Evolutionary conservation across 2,329 filamentous ascomycete genomes (phyloP).

Genomic region (Furcasterigmium sp.): DNA sequence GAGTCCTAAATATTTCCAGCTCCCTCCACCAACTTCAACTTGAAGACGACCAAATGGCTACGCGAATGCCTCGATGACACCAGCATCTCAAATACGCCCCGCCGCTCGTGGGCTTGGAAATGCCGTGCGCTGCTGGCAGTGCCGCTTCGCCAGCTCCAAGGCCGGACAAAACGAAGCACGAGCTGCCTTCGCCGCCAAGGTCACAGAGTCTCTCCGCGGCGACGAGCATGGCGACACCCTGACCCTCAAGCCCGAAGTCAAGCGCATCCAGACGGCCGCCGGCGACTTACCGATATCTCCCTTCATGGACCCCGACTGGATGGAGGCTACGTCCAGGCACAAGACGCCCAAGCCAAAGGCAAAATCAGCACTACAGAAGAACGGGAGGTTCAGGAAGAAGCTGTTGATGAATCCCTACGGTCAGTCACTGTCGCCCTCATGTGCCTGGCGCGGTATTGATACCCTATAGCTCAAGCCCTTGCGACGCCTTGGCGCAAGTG

Average conservation of each 20-base stretch:
- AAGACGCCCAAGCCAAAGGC: constrained; percentile 28
- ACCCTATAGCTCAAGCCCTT: constrained; percentile 51
- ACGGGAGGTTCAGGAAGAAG: constrained; percentile 48
- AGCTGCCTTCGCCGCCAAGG: constrained; percentile 11
- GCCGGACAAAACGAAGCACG: not conserved
- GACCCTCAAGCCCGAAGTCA: constrained; percentile 30
- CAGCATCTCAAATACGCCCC: not conserved
- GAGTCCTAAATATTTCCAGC: too few relatives aligned
- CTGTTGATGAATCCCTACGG: constrained; percentile 61
- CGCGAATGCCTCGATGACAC: not conserved
- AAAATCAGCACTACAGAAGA: constrained; percentile 15
- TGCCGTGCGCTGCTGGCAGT: not conserved
- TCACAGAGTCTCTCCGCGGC: constrained; percentile 24
- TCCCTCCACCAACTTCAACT: too few relatives aligned
- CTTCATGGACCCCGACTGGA: constrained; percentile 45
- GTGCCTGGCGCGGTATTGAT: constrained; percentile 3
- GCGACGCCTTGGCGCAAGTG: constrained; percentile 56
- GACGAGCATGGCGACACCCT: constrained; percentile 21
- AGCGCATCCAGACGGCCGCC: constrained; percentile 38
- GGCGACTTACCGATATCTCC: constrained; percentile 49
- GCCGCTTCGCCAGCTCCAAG: not conserved
- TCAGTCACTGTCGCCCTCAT: constrained; percentile 21
- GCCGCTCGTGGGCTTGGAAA: not conserved
- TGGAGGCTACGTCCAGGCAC: constrained; percentile 36
- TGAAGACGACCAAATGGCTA: too few relatives aligned